These are phyloP conservation scores for Phytophthora brassicae DNA, from an alignment of 352 stramenopile genomes.

Conservation along the genomic window DNA sequence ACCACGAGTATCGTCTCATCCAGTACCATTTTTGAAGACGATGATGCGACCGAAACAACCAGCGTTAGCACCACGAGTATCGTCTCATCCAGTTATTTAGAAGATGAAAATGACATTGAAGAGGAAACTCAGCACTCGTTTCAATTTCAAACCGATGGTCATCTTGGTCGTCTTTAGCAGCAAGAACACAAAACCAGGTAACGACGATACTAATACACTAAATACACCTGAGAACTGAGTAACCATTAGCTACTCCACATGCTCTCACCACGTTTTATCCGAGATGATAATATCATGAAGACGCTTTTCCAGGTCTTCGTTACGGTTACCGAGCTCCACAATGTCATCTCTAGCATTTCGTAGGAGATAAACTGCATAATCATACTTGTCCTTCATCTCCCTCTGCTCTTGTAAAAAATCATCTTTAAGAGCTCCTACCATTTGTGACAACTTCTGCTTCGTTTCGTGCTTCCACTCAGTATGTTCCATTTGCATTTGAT, in stretches of 20 bases:
- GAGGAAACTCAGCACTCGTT: neutral
- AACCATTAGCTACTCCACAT: too few relatives aligned
- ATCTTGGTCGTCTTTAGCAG: too few relatives aligned
- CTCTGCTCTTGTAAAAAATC: constrained; percentile 54
- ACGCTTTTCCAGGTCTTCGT: constrained; percentile 57
- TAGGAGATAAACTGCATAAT: constrained; percentile 49
- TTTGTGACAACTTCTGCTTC: constrained; percentile 42
- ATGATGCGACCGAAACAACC: neutral
- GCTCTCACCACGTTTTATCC: constrained; percentile 38
- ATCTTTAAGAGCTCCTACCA: constrained; percentile 53
- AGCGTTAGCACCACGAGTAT: constrained; percentile 2
- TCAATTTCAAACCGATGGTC: neutral
- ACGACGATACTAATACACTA: neutral
- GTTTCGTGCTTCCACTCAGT: constrained; percentile 55
- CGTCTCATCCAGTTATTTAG: neutral
- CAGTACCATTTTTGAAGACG: too few relatives aligned
- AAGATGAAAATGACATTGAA: constrained; percentile 5
- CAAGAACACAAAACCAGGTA: neutral
- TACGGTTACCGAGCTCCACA: constrained; percentile 46
- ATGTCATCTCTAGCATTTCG: constrained; percentile 70
- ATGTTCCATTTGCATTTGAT: constrained; percentile 57
- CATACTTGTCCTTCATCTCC: constrained; percentile 53
- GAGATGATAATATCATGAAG: constrained; percentile 39
- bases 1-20: neutral
- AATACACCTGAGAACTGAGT: too few relatives aligned